Base-by-base conservation (phyloP, 1,139 yeast species). In the Geotrichum aggregatum region DNA sequence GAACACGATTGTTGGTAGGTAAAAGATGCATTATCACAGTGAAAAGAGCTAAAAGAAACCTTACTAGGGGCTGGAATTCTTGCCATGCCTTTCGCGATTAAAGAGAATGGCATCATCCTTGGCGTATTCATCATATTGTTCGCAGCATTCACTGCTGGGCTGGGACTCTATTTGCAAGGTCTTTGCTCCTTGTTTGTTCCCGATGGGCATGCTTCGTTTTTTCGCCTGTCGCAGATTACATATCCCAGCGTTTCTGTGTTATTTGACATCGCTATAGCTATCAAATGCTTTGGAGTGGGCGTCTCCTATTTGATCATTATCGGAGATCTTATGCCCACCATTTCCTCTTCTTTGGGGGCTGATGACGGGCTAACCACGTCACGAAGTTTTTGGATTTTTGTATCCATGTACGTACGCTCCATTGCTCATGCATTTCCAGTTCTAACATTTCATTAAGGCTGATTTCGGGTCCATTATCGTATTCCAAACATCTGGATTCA, bases 231-330 rank as follows among this genome's bases (percentile, higher is more conserved):
- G 61, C 79, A 83, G 52, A 78, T 87, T 52, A 86, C 97, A 0
- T 89, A 88, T 64, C 98, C 98, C 0, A 73, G 78, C n/a, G 71
- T 89, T 44, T 81, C 95, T 1, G 83, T 89, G 34, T 68, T 87
- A 33, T 91, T 91, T 70, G 98, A 91, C 68, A 65, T 84, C 14
- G 95, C 96, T 14, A 89, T 91, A 66, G 89, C 92, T 22, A 73
- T 89, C 54, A 95, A 91, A 67, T 87, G 95, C 71, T 91, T 87
- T 71, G 98, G 98, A 13, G 97, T 89, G 4, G 92, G 94, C 1
- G 80, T 92, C 13, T 83, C 94, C 52, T 92, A 94, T 63, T 71
- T 92, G 58, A 94, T 92, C 41, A 80, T 92, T 55, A 82, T 89
- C 54, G 98, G 96, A 8, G 97, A 91, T 64, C 74, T 92, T 57